Conservation (phyloP, 495 filamentous ascomycete genomes). For the Apiosordaria backusii region DNA sequence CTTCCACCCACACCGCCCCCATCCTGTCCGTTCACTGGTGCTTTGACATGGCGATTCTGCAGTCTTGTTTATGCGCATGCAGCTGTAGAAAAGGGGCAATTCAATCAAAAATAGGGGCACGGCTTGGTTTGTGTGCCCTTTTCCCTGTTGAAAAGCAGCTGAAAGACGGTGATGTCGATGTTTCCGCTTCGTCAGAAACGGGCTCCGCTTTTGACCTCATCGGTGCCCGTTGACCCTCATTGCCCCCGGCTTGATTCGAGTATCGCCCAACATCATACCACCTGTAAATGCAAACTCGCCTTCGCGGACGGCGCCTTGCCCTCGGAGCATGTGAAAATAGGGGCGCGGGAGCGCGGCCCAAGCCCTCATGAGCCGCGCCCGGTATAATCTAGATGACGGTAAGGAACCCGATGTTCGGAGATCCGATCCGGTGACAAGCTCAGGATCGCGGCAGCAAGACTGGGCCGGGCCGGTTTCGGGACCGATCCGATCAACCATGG, state of each 20-base stretch:
- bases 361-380: not conserved
- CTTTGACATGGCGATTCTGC: constrained; percentile 13
- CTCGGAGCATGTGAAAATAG: not conserved
- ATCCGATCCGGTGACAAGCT: constrained; percentile 11
- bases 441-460: not conserved
- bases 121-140: not conserved
- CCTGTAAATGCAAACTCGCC: not conserved
- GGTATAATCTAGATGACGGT: not conserved
- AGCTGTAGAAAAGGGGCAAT: not conserved
- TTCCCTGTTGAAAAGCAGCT: not conserved
- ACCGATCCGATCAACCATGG: not conserved
- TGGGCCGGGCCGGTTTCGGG: constrained; percentile 15
- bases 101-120: not conserved
- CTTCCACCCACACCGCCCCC: constrained; percentile 8
- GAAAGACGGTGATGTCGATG: not conserved
- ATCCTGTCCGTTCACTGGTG: constrained; percentile 1
- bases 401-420: constrained; percentile 7
- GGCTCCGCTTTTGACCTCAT: constrained; percentile 12
- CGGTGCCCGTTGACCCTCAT: not conserved
- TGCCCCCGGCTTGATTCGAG: not conserved
- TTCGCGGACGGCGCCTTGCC: not conserved
- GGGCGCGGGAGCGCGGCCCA: not conserved
- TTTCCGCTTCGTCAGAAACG: not conserved
- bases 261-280: not conserved
- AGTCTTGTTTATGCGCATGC: constrained; percentile 5